Conservation (phyloP, 2,329 filamentous ascomycete species). For the Nothophaeocryptopus gaeumannii region DNA sequence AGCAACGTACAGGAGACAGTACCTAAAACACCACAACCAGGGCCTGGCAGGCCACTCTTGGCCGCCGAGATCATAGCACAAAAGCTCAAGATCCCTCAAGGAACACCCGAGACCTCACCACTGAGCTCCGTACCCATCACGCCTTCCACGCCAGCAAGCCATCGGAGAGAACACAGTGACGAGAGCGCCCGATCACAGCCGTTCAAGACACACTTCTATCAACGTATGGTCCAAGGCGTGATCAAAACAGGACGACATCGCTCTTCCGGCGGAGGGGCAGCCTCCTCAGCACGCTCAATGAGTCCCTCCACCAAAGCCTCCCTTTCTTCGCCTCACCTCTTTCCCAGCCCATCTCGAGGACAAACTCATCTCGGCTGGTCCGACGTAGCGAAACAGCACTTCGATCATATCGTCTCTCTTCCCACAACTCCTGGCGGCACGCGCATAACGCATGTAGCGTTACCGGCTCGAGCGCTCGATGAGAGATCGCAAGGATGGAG, state of each 20-base stretch:
- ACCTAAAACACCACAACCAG: background rate
- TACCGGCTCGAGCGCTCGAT: slow-evolving; percentile 24
- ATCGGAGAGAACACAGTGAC: no score
- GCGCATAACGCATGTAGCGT: slow-evolving; percentile 12
- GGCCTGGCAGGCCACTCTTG: slow-evolving; percentile 20
- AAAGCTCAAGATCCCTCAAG: slow-evolving; percentile 17
- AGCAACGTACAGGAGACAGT: no score
- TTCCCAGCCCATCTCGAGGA: slow-evolving; percentile 12
- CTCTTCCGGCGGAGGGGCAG: background rate
- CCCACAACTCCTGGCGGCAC: slow-evolving; percentile 1
- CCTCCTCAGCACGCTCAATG: background rate
- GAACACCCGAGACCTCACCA: slow-evolving; percentile 17
- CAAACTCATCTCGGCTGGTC: slow-evolving; percentile 28
- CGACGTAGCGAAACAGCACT: slow-evolving; percentile 20
- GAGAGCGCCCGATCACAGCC: no score
- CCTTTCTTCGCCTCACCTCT: slow-evolving; percentile 20
- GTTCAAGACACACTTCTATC: slow-evolving; percentile 18
- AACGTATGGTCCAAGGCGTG: slow-evolving; percentile 4
- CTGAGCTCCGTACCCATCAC: background rate
- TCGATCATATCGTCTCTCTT: slow-evolving; percentile 23
- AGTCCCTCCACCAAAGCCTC: slow-evolving; percentile 9
- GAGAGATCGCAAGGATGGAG: slow-evolving; percentile 6
- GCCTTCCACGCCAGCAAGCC: no score
- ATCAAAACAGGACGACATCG: background rate
- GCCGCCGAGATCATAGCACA: slow-evolving; percentile 24